Conservation (phyloP, 2,329 filamentous ascomycete genomes). For the Fusarium torreyae region DNA sequence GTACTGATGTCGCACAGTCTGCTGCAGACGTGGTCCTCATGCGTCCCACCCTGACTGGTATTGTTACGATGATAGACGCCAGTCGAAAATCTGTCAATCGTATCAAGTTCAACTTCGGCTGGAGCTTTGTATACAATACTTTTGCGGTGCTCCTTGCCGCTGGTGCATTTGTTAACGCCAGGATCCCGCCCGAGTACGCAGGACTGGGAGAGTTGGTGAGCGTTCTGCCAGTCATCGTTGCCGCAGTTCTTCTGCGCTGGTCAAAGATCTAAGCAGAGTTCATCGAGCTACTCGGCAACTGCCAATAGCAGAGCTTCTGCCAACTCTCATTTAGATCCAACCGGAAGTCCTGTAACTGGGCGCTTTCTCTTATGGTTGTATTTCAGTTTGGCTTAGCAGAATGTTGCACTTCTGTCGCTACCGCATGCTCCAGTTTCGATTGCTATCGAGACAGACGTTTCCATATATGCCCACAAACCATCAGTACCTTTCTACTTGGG, state of each 20-base stretch:
- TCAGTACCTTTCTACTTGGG: conserved; percentile 7
- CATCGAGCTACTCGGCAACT: not conserved
- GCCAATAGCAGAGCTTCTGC: conserved; percentile 5
- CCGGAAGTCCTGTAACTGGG: not conserved
- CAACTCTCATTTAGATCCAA: conserved; percentile 16
- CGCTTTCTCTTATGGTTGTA: not conserved
- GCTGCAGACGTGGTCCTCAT: conserved; percentile 81
- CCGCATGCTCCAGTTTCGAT: conserved; percentile 7
- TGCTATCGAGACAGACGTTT: conserved; percentile 8
- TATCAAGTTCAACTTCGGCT: conserved; percentile 78
- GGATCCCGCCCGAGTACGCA: conserved; percentile 73
- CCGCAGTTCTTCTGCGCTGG: conserved; percentile 48
- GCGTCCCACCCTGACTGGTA: conserved; percentile 66
- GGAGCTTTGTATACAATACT: conserved; percentile 79
- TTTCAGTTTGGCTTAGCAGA: conserved; percentile 14
- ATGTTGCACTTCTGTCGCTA: conserved; percentile 32
- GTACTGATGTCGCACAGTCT: conserved; percentile 74
- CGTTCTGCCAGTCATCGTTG: conserved; percentile 75
- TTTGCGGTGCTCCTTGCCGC: conserved; percentile 77
- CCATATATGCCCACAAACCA: not conserved
- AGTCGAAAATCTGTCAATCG: conserved; percentile 61
- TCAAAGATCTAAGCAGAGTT: conserved; percentile 38
- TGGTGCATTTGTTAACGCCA: conserved; percentile 71
- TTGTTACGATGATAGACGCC: conserved; percentile 72
- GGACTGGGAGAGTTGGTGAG: conserved; percentile 82